Evolutionary conservation across 192 early-diverging fungal genomes (phyloP).

Genomic region (Backusella sp.): DNA sequence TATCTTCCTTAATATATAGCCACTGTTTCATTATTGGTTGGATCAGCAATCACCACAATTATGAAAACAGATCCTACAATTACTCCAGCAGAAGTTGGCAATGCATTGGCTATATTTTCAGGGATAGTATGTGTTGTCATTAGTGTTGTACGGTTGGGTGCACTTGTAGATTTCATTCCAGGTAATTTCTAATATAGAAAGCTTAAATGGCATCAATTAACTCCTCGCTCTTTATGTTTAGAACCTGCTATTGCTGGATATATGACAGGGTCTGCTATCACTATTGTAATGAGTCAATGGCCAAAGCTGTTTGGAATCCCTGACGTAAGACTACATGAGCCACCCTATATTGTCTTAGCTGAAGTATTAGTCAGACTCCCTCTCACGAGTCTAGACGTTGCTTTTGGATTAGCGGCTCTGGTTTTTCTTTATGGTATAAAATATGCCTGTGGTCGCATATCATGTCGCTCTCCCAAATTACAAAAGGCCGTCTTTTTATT

Average conservation of each 20-base stretch:
- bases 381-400: slow-evolving; percentile 54
- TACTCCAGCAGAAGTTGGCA: slow-evolving; percentile 52
- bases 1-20: slow-evolving; percentile 25
- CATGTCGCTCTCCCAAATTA: slow-evolving; percentile 19
- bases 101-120: slow-evolving; percentile 67
- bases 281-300: slow-evolving; percentile 76
- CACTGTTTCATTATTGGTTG: slow-evolving; percentile 77
- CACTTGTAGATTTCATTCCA: slow-evolving; percentile 89
- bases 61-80: slow-evolving; percentile 6
- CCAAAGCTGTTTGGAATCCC: slow-evolving; percentile 81
- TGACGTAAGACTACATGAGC: slow-evolving; percentile 67
- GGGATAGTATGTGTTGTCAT: slow-evolving; percentile 69
- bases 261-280: slow-evolving; percentile 80
- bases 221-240: slow-evolving; percentile 17
- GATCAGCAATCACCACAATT: slow-evolving; percentile 54
- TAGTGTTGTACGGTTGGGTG: slow-evolving; percentile 83
- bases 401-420: slow-evolving; percentile 52
- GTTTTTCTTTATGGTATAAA: slow-evolving; percentile 37
- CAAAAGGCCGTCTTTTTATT: slow-evolving; percentile 53
- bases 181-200: slow-evolving; percentile 43
- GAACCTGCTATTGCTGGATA: slow-evolving; percentile 83
- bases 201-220: background rate
- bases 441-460: slow-evolving; percentile 16
- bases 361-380: slow-evolving; percentile 48
- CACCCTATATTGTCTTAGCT: slow-evolving; percentile 71